These are phyloP conservation scores for Leccinum subspadiceum DNA, from an alignment of 1,284 basidiomycete genomes.

Conservation along the genomic window DNA sequence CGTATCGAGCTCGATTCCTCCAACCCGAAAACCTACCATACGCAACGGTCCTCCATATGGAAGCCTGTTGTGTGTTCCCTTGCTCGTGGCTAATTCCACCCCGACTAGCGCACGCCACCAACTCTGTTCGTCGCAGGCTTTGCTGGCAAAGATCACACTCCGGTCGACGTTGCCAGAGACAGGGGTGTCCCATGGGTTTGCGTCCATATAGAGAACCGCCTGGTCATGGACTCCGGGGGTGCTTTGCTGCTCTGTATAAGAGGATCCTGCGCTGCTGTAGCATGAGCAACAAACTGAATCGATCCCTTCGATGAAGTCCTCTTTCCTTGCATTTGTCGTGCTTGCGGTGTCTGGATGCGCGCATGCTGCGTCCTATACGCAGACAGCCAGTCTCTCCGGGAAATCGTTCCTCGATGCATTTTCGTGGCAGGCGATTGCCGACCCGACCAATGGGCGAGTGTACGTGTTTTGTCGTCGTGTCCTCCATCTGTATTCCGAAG, in stretches of 20 bases:
- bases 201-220: not conserved
- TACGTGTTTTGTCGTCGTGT: conserved; percentile 23
- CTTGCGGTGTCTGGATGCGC: conserved; percentile 7
- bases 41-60: not conserved
- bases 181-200: not conserved
- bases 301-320: conserved; percentile 10
- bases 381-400: conserved; percentile 40
- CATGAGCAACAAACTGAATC: not conserved
- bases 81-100: not conserved
- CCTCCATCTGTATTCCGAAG: not conserved
- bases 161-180: not conserved
- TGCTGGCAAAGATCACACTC: conserved; percentile 10
- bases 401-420: conserved; percentile 43
- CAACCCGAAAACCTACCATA: not conserved
- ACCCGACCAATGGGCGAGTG: conserved; percentile 50
- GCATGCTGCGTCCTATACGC: conserved; percentile 35
- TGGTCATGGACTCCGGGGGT: not conserved
- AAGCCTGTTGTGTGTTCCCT: not conserved
- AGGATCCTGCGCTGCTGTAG: not conserved
- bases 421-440: conserved; percentile 40
- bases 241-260: conserved; percentile 13
- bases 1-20: not conserved
- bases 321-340: conserved; percentile 9
- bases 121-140: not conserved
- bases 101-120: not conserved